Conservation (phyloP, 331 rosid genomes). For the Spiraea crenata region DNA sequence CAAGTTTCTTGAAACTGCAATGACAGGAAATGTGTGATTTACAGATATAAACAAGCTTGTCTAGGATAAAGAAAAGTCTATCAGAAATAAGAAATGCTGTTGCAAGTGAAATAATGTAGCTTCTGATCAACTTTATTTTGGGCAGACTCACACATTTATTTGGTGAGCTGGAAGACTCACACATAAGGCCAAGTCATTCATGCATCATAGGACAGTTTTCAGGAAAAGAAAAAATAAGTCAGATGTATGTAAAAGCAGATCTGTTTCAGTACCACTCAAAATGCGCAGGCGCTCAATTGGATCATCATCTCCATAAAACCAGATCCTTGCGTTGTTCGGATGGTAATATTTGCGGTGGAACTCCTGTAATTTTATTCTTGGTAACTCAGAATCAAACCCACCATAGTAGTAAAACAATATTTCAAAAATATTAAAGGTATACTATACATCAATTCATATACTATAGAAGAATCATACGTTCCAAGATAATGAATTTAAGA, state of each 20-base stretch:
- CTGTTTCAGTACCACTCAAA: slow-evolving; percentile 55
- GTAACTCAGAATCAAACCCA: background rate
- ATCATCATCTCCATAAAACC: slow-evolving; percentile 99
- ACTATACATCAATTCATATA: background rate
- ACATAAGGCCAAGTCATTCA: background rate
- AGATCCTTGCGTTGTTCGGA: slow-evolving; percentile 24
- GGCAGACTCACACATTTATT: background rate
- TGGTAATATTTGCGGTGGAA: background rate
- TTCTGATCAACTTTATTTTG: background rate
- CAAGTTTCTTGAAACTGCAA: too few relatives aligned
- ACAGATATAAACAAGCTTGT: too few relatives aligned
- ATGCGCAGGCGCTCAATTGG: slow-evolving; percentile 82
- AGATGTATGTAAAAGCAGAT: slow-evolving; percentile 8
- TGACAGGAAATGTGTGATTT: too few relatives aligned
- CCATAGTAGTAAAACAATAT: background rate
- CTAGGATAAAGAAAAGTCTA: too few relatives aligned
- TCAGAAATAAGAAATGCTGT: too few relatives aligned
- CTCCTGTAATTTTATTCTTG: background rate
- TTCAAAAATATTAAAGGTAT: too few relatives aligned
- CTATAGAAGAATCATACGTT: too few relatives aligned
- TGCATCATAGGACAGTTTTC: background rate
- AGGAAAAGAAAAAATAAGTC: slow-evolving; percentile 2
- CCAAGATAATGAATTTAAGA: too few relatives aligned
- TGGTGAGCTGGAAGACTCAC: too few relatives aligned
- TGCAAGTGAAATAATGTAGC: background rate